Base-by-base conservation (phyloP, 257 asterid species). In the Solanum gandarillasii region DNA sequence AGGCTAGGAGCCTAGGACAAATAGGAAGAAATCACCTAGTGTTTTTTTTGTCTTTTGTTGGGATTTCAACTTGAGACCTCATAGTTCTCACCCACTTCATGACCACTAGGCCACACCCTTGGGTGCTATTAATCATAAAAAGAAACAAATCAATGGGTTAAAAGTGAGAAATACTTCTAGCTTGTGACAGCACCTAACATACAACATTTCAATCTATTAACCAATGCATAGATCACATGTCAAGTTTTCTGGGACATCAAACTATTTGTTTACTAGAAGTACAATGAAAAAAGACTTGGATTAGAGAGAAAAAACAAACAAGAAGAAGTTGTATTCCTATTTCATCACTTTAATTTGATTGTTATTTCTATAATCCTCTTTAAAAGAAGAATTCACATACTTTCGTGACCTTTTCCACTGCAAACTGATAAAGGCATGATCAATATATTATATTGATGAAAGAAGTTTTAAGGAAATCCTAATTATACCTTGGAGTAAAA, bases 401-500 rank as follows among this genome's bases (percentile, higher is more conserved):
- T 79, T 78, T 12, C 4, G 2, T 79, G 5, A 79, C 25, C 38
- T 79, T 29, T 25, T 43, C 10, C 65, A 79, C 13, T 79, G 34
- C 60, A 76, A 76, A 76, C 34, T 79, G 38, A 41, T 5, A 41
- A 43, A 79, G 16, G 38, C 84, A 43, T 41, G 84, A 41, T 79
- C 84, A 41, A 4, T 43, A 41, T 79, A 43, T 79, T 43, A 16
- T 9, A 27, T 14, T 8, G 39, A 79, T 41, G 36, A 16, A 16
- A 25, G 84, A 25, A 29, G 5, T 9, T 81, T 16, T 4, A 29
- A 18, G 41, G 18, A 48, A 25, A 81, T 46, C 58, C 85, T 4
- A 81, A 88, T 55, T 38, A 85, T 89, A 93, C 98, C 98, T 95
- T 94, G 1, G 98, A 96, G 94, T 94, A 96, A 88, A 96, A 96